These are phyloP conservation scores for Neodidymelliopsis sp. DNA, from an alignment of 2,329 filamentous ascomycete genomes.

Conservation along the genomic window DNA sequence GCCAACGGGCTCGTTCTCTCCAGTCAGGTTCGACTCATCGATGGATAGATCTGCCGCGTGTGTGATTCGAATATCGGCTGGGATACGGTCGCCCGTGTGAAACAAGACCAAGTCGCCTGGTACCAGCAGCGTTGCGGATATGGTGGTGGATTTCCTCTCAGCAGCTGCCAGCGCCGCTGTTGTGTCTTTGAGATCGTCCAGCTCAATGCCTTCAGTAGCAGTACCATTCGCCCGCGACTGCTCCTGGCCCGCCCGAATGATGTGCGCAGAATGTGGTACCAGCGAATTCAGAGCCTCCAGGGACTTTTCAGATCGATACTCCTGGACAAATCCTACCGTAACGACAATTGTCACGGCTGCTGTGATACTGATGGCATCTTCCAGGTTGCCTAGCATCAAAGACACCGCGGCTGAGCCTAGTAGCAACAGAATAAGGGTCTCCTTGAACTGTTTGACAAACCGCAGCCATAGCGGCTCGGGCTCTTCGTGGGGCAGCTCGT, in stretches of 20 bases:
- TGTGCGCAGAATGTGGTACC: conserved; percentile 92
- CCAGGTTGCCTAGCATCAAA: conserved; percentile 87
- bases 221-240: conserved; percentile 35
- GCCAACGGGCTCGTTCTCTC: conserved; percentile 91
- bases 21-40: conserved; percentile 95
- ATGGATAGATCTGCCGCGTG: conserved; percentile 89
- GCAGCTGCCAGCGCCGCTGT: conserved; percentile 68
- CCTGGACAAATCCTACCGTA: conserved; percentile 93
- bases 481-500: conserved; percentile 92
- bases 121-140: conserved; percentile 86
- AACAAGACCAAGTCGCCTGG: conserved; percentile 93
- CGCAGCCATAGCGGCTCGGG: conserved; percentile 94
- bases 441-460: conserved; percentile 95
- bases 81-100: conserved; percentile 94
- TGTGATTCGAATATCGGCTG: conserved; percentile 93
- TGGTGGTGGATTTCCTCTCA: conserved; percentile 79
- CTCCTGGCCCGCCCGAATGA: conserved; percentile 69
- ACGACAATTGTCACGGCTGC: conserved; percentile 97
- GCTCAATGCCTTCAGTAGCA: conserved; percentile 51
- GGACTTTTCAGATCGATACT: conserved; percentile 97
- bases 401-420: conserved; percentile 88
- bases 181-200: conserved; percentile 60
- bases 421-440: conserved; percentile 91
- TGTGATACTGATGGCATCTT: conserved; percentile 95
- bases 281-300: conserved; percentile 92